A percentile compares a stretch with the other conserved stretches of the same genome.
Evolutionary conservation across 495 filamentous ascomycete species (phyloP).

Genomic region (Penicillium canescens): DNA sequence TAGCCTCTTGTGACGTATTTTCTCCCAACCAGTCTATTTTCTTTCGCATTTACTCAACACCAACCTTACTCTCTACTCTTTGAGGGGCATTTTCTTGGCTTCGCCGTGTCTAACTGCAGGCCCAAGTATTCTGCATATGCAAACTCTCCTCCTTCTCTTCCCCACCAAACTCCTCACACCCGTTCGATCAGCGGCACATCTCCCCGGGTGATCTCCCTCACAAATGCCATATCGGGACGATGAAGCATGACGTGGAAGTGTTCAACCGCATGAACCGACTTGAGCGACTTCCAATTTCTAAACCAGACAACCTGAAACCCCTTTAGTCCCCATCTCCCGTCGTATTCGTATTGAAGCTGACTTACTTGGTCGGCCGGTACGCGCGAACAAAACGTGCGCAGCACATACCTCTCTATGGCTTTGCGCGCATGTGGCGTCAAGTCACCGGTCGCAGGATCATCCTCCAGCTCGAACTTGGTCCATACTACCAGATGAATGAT

Average conservation of each 20-base stretch:
- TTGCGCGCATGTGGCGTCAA: constrained; percentile 60
- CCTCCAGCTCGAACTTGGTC: constrained; percentile 83
- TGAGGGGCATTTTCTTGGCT: background rate
- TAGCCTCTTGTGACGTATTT: constrained; percentile 13
- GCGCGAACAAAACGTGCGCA: constrained; percentile 57
- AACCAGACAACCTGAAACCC: constrained; percentile 75
- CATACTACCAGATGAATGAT: constrained; percentile 86
- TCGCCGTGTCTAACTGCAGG: background rate
- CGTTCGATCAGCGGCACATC: constrained; percentile 61
- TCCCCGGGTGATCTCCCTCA: constrained; percentile 70
- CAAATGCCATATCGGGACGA: constrained; percentile 66
- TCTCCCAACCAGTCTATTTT: background rate
- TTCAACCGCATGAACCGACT: constrained; percentile 84
- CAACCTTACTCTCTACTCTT: background rate
- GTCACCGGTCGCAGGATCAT: constrained; percentile 63
- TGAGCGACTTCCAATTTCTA: constrained; percentile 82
- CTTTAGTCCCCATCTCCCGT: background rate
- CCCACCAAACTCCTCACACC: constrained; percentile 11
- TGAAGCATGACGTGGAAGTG: constrained; percentile 93
- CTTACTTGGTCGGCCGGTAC: constrained; percentile 42
- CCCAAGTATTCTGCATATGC: background rate
- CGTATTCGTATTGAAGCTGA: constrained; percentile 18
- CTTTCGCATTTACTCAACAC: background rate
- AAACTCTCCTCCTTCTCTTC: background rate
- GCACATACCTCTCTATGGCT: constrained; percentile 69